phyloP scores from a whole-genome alignment of 2,329 filamentous ascomycete genomes.

The Paraphaeosphaeria minitans region DNA sequence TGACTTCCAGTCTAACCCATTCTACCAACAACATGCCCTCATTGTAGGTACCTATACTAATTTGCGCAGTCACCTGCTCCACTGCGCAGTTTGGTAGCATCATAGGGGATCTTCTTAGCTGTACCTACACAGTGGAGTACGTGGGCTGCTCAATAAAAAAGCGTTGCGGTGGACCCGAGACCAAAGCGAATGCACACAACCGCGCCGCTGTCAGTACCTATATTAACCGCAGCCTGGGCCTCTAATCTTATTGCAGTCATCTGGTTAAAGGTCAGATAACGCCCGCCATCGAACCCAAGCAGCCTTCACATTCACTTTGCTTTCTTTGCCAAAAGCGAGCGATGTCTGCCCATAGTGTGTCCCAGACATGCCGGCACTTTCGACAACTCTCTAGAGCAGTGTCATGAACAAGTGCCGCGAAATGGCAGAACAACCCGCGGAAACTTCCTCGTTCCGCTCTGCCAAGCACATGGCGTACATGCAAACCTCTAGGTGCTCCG shows the following conservation, averaged over 20 bases:
- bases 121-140: neutral
- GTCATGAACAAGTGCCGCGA: slow-evolving; percentile 16
- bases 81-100: neutral
- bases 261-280: slow-evolving; percentile 17
- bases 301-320: neutral
- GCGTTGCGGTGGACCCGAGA: neutral
- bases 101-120: neutral
- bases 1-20: too few relatives aligned
- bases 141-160: neutral
- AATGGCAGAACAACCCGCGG: slow-evolving; percentile 10
- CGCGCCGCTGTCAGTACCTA: neutral
- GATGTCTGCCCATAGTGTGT: neutral
- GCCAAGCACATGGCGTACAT: slow-evolving; percentile 22
- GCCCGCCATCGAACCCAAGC: slow-evolving; percentile 16
- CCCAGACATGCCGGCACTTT: neutral
- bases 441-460: slow-evolving; percentile 14
- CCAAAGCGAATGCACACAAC: neutral
- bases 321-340: neutral
- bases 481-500: slow-evolving; percentile 21
- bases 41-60: neutral
- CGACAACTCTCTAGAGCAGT: neutral
- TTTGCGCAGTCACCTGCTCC: neutral
- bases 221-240: slow-evolving; percentile 13
- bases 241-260: slow-evolving; percentile 9
- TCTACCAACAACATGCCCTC: neutral